A percentile compares a stretch with the other conserved stretches of the same genome.
phyloP scores from a whole-genome alignment of 2,329 filamentous ascomycete species.

The Arthrobotrys sphaeroides region DNA sequence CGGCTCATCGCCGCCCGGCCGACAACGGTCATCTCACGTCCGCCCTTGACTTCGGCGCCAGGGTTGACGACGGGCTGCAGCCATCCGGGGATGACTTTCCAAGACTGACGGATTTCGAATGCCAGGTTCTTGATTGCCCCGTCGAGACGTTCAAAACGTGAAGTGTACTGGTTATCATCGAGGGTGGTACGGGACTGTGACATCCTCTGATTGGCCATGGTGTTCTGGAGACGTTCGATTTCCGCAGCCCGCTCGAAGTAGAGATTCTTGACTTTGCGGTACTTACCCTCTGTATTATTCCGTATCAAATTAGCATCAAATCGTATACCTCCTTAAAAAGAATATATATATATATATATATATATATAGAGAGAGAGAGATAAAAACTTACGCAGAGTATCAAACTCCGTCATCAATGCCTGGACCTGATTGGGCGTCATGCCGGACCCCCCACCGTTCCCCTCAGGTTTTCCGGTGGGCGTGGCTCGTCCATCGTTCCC shows the following conservation, averaged over 20 bases:
- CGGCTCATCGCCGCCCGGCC: constrained; percentile 86
- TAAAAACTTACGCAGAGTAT: constrained; percentile 53
- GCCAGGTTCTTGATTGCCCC: constrained; percentile 93
- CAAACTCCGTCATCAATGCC: constrained; percentile 55
- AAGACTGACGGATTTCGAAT: constrained; percentile 96
- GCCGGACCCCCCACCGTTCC: constrained; percentile 35
- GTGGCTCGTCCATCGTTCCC: constrained; percentile 28
- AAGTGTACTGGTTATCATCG: constrained; percentile 92
- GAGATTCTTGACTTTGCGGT: constrained; percentile 96
- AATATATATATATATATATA: constrained; percentile 58
- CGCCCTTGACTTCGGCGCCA: constrained; percentile 84
- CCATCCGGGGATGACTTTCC: constrained; percentile 83
- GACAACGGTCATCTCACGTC: constrained; percentile 97
- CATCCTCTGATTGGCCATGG: constrained; percentile 93
- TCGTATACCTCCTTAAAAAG: constrained; percentile 62
- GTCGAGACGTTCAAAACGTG: constrained; percentile 87
- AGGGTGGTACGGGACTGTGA: constrained; percentile 92
- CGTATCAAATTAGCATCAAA: constrained; percentile 62
- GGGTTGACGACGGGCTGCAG: constrained; percentile 80
- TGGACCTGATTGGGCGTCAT: constrained; percentile 51
- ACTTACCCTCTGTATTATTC: constrained; percentile 78
- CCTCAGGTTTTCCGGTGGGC: constrained; percentile 32
- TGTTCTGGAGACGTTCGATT: constrained; percentile 94
- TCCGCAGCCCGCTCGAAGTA: constrained; percentile 93
- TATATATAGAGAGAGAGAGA: constrained; percentile 13